Conservation (phyloP, 768 basidiomycete species). For the Pilatotrama ljubarskyi region DNA sequence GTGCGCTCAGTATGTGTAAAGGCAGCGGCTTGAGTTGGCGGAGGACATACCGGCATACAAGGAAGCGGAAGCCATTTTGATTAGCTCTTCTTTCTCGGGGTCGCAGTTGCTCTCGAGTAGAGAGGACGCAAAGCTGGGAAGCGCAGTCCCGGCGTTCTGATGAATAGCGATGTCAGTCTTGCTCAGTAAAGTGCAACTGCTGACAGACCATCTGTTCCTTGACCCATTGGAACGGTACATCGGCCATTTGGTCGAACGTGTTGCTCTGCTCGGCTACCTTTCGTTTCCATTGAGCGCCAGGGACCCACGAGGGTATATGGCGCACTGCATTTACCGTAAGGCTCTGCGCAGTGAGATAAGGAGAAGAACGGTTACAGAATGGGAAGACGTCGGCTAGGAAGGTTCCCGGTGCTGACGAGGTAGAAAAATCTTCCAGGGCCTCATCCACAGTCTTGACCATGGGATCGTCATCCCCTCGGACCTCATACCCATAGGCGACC, state of each 20-base stretch:
- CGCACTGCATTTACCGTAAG: slow-evolving; percentile 28
- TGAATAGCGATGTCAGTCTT: not conserved
- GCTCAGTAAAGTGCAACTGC: no score
- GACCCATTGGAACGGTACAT: slow-evolving; percentile 34
- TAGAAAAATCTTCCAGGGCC: slow-evolving; percentile 28
- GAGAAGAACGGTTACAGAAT: slow-evolving; percentile 24
- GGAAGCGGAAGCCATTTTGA: slow-evolving; percentile 20
- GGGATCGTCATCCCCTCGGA: slow-evolving; percentile 26
- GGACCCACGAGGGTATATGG: slow-evolving; percentile 42
- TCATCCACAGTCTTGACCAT: slow-evolving; percentile 29
- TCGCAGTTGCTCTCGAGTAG: slow-evolving; percentile 14
- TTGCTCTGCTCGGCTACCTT: slow-evolving; percentile 31
- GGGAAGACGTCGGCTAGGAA: slow-evolving; percentile 37
- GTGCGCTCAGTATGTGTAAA: not conserved
- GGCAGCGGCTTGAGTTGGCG: not conserved
- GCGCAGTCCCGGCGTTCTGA: slow-evolving; percentile 22
- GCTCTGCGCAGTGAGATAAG: not conserved
- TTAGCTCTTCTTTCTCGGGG: slow-evolving; percentile 9
- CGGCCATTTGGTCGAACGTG: slow-evolving; percentile 17
- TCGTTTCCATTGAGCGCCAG: slow-evolving; percentile 39
- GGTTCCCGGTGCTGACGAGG: slow-evolving; percentile 33
- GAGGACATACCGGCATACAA: slow-evolving; percentile 19
- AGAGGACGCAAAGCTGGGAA: slow-evolving; percentile 23
- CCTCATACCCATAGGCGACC: slow-evolving; percentile 33
- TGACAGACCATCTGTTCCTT: slow-evolving; percentile 34